These are phyloP conservation scores for Puccinia coronata DNA, from an alignment of 1,284 basidiomycete species.

Conservation along the genomic window DNA sequence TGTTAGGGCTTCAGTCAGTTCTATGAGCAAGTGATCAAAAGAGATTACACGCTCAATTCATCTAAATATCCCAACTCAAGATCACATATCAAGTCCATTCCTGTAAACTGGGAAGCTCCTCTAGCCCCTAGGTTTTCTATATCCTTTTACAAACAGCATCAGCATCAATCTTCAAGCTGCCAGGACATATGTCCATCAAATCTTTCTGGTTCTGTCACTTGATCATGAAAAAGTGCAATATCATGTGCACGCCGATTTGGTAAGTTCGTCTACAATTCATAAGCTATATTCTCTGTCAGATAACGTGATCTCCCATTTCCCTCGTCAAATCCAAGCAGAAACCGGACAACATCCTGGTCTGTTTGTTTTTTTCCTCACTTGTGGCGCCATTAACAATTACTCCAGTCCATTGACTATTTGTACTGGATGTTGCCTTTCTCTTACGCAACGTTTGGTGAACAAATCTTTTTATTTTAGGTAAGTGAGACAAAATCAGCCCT, in stretches of 20 bases:
- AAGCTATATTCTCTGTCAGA: no score
- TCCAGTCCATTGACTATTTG: not conserved
- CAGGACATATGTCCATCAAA: slow-evolving; percentile 93
- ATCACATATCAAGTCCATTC: no score
- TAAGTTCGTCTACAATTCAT: slow-evolving; percentile 2
- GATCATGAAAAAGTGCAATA: slow-evolving; percentile 82
- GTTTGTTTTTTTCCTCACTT: slow-evolving; percentile 56
- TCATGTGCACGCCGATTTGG: slow-evolving; percentile 97
- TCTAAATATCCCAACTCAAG: no score
- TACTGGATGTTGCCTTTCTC: not conserved
- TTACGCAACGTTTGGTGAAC: not conserved
- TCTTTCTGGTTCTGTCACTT: slow-evolving; percentile 82
- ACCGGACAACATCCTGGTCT: slow-evolving; percentile 88
- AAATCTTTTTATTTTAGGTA: slow-evolving; percentile 65
- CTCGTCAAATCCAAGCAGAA: slow-evolving; percentile 62
- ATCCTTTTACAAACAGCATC: no score
- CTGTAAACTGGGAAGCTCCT: no score
- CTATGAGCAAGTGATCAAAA: no score
- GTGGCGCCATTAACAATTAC: not conserved
- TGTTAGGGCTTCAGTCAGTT: no score
- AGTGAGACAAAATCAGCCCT: slow-evolving; percentile 90
- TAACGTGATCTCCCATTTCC: no score
- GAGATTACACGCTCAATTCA: no score
- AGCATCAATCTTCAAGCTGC: slow-evolving; percentile 95
- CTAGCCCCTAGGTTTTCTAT: no score